A percentile compares a stretch with the other conserved stretches of the same genome.
These are phyloP conservation scores for Reticulascus tulasneorum DNA, from an alignment of 2,329 filamentous ascomycete species.

Conservation along the genomic window DNA sequence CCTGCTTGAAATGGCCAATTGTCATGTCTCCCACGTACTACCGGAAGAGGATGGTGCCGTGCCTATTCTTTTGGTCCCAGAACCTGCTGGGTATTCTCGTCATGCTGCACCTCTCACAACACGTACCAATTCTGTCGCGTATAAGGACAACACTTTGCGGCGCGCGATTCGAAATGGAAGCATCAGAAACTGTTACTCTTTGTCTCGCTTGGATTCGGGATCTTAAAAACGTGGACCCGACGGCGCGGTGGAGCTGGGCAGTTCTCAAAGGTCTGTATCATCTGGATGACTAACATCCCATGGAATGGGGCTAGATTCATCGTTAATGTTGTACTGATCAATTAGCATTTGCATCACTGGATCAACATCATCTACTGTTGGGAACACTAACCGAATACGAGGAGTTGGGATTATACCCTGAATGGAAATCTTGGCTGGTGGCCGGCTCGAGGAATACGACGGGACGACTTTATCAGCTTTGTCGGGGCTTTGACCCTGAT, in stretches of 20 bases:
- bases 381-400: too few species aligned
- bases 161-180: constrained; percentile 45
- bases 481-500: too few species aligned
- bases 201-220: constrained; percentile 60
- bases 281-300: constrained; percentile 27
- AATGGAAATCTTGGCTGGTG: too few species aligned
- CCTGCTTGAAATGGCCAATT: constrained; percentile 57
- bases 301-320: too few species aligned
- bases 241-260: constrained; percentile 54
- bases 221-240: constrained; percentile 48
- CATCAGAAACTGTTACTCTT: constrained; percentile 42
- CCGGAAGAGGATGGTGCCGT: constrained; percentile 56
- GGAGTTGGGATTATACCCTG: too few species aligned
- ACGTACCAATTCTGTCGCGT: constrained; percentile 44
- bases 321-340: too few species aligned
- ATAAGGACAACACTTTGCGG: constrained; percentile 47
- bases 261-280: constrained; percentile 44
- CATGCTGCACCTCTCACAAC: constrained; percentile 50
- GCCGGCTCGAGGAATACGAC: too few species aligned
- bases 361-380: too few species aligned
- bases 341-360: too few species aligned
- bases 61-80: constrained; percentile 59
- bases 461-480: too few species aligned
- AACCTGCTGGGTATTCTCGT: constrained; percentile 57
- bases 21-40: constrained; percentile 52